Evolutionary conservation across 352 stramenopile species (phyloP), one percentile per base, ranked within the genome.

Genomic region (Phytophthora colocasiae): DNA sequence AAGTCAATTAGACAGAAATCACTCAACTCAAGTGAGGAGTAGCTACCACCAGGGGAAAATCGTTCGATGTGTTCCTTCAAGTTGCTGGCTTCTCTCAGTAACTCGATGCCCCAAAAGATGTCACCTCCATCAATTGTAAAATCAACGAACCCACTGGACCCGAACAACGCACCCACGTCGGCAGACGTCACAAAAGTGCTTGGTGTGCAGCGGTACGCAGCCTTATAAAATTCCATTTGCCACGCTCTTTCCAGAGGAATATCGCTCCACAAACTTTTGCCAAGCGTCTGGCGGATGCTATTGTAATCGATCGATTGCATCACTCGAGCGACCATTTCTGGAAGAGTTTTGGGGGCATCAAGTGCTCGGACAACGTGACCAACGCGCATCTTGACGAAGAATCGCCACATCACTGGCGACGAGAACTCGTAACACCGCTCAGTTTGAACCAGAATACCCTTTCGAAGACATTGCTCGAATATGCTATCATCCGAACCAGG

Each of bases 111-210:
- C 29, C 29, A 34, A 34, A 34, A 34, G 29, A 11, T 27, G 15
- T 39, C 38, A 57, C 39, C 15, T 52, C 40, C 26, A 52, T 52
- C 19, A 66, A 66, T 27, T 11, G 48, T 58, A 56, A 66, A 66
- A 58, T 66, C 47, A 40, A 66, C 15, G 38, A 52, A 66, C 29
- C 49, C 58, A 26, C 29, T 52, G 17, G 47, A 66, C 36, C 48
- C 31, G 54, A 66, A 59, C 49, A 66, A 48, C 12, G 58, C 48
- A 43, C 48, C 48, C 27, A 66, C 58, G 8, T 59, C 58, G 1
- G 11, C 48, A 48, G 41, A 54, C 39, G 40, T 59, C 39, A 29
- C 3, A n/a, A 36, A 66, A 53, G 39, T 41, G 48, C 34, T 53
- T 39, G 49, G 58, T 54, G 49, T 66, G 19, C 58, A 49, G 14